Evolutionary conservation across 768 basidiomycete species (phyloP), one percentile per base, ranked within the genome.

Genomic region (Tulasnella sp.): DNA sequence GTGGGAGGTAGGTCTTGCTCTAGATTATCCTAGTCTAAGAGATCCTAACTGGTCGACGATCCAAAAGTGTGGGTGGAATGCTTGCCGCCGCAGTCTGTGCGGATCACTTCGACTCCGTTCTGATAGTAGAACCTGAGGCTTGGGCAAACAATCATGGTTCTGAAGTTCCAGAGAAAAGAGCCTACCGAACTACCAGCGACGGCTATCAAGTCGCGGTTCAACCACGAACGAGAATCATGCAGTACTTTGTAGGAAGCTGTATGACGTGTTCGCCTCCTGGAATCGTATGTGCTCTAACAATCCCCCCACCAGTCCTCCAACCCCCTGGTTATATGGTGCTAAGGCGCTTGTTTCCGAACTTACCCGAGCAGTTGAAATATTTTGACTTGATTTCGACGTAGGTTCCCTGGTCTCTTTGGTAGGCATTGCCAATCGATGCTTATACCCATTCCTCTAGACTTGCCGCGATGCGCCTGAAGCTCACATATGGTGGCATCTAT

Each of bases 41-140:
- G 24, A 4, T 39, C 9, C 27, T n/a, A 16, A 34, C 18, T 19
- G 8, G 71, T 18, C n/a, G n/a, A 9, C 71, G 71, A 12, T 46
- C 8, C 18, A 39, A 39, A 2, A 79, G 78, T 44, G 46, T 79
- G 24, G 62, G 62, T 24, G 78, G 78, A 7, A 40, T 79, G 68
- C 71, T 72, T 38, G 71, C 78, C n/a, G 78, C 78, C 3, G 40
- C 71, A 8, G 68, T 79, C 39, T 79, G 78, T n/a, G 62, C 78
- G 14, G 31, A 72, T 34, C 78, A 79, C 40, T 79, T 79, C 46
- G 78, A 79, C 18, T 72, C 68, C 3, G 78, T 79, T 21, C 4
- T 73, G 10, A 52, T 79, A 10, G 52, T 79, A 18, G 78, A 79
- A 42, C 71, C 78, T 2, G 78, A 79, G 24, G 42, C 40, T 4